These are phyloP conservation scores for Amaranthus tricolor DNA, from an alignment of 179 eudicot species.

Conservation along the genomic window DNA sequence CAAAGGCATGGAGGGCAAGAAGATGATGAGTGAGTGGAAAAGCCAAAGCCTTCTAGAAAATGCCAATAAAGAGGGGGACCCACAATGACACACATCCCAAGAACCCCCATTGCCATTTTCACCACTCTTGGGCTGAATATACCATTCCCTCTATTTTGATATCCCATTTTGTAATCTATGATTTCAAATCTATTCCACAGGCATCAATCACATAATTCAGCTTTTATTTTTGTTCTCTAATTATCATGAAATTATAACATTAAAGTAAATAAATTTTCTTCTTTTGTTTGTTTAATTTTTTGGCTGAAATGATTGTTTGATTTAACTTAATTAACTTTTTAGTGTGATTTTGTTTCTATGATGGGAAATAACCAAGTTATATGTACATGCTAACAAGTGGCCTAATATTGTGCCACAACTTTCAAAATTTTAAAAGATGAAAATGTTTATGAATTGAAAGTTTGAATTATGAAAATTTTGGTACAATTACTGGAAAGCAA, in stretches of 20 bases:
- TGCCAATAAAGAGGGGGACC: constrained; percentile 55
- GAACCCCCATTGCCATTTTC: constrained; percentile 43
- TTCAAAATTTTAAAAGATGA: not conserved
- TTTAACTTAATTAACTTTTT: too few relatives aligned
- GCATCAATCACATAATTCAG: not conserved
- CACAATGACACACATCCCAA: constrained; percentile 48
- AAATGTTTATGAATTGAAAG: too few relatives aligned
- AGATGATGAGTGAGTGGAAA: constrained; percentile 24
- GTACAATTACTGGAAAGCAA: too few relatives aligned
- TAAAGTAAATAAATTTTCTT: not conserved
- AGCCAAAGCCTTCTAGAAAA: constrained; percentile 28
- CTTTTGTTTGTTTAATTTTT: not conserved
- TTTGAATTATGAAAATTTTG: too few relatives aligned
- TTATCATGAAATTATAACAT: not conserved
- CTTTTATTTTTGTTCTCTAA: not conserved
- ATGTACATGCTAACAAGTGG: constrained; percentile 28
- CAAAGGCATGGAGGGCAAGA: constrained; percentile 45
- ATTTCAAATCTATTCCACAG: not conserved
- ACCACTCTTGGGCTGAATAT: constrained; percentile 30
- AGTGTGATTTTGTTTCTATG: not conserved
- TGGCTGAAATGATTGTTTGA: not conserved
- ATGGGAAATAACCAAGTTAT: constrained; percentile 28
- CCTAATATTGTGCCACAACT: constrained; percentile 28
- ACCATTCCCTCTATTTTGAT: constrained; percentile 29
- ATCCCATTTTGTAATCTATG: not conserved